Evolutionary conservation across 2,329 filamentous ascomycete species (phyloP), one percentile per base, ranked within the genome.

Genomic region (Curvularia verruculosa): DNA sequence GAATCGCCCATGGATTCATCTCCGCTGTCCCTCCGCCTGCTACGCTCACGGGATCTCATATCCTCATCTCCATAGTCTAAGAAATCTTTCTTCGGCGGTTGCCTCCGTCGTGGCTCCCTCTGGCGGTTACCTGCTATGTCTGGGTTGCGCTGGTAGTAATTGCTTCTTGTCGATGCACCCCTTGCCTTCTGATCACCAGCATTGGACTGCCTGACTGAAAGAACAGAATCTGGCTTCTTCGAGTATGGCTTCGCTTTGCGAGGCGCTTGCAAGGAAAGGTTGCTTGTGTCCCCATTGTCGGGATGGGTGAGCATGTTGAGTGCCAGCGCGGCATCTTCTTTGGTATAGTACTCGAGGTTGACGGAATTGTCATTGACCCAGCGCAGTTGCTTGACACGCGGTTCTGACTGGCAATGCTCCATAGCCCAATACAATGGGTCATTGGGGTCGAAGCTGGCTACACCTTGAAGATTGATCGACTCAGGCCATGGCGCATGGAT

Each of bases 331-430:
- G 86, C 87, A 12, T 82, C 77, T 43, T 83, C 80, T 12, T 80
- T 71, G 34, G 79, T 82, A 54, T 81, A 80, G 78, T 95, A 98
- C 50, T 96, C 77, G 51, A 97, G 81, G 73, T 98, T 98, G 60
- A 92, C 91, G 0, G 92, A 94, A 6, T 86, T 88, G 76, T 99
- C 95, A 74, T 98, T 91, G 64, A 99, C 92, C 95, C 95, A 99
- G 78, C 98, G 92, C 61, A 97, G 82, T 59, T 69, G 63, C 48
- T 72, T 72, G 40, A 71, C 85, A 83, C 54, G 84, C 80, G 54
- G 87, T 81, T 50, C 79, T 71, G 53, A 83, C 81, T 79, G 69
- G 21, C 85, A 92, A 74, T 95, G 85, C 61, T 90, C 83, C 46
- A 81, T 78, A 8, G 91, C 85, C 68, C 92, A 97, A 57, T 84